Conservation (phyloP, 352 stramenopile species). For the Phytophthora europaea region DNA sequence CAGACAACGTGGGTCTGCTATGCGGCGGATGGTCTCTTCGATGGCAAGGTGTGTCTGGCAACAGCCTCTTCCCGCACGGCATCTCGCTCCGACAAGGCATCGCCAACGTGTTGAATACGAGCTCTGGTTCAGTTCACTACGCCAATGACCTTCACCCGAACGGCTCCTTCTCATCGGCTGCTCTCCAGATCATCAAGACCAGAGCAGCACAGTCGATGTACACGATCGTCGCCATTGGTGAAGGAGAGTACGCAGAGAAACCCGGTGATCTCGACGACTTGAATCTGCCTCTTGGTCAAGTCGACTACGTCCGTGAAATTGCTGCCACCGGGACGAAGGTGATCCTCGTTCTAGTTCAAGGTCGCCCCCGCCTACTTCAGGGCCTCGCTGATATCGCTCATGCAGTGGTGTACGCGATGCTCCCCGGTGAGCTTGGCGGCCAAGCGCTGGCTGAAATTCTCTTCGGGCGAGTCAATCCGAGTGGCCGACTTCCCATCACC, state of each 20-base stretch:
- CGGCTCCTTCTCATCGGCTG: constrained; percentile 58
- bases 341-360: constrained; percentile 82
- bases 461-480: constrained; percentile 83
- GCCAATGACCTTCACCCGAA: constrained; percentile 69
- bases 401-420: constrained; percentile 83
- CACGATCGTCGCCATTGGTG: constrained; percentile 84
- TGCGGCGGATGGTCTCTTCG: constrained; percentile 88
- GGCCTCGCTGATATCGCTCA: constrained; percentile 64
- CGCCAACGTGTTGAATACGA: constrained; percentile 36
- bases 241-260: constrained; percentile 88
- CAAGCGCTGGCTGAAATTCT: constrained; percentile 90
- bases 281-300: constrained; percentile 71
- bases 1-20: constrained; percentile 75
- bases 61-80: constrained; percentile 68
- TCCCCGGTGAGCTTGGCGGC: constrained; percentile 84
- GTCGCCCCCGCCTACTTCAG: constrained; percentile 79
- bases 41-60: constrained; percentile 88
- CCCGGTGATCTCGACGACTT: constrained; percentile 89
- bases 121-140: constrained; percentile 39
- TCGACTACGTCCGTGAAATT: constrained; percentile 85
- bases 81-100: constrained; percentile 73
- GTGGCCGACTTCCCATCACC: constrained; percentile 84
- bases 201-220: constrained; percentile 36
- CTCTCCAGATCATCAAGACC: constrained; percentile 50
- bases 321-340: constrained; percentile 79